These are phyloP conservation scores for Pochonia chlamydosporia DNA, from an alignment of 2,329 filamentous ascomycete species.

Conservation along the genomic window DNA sequence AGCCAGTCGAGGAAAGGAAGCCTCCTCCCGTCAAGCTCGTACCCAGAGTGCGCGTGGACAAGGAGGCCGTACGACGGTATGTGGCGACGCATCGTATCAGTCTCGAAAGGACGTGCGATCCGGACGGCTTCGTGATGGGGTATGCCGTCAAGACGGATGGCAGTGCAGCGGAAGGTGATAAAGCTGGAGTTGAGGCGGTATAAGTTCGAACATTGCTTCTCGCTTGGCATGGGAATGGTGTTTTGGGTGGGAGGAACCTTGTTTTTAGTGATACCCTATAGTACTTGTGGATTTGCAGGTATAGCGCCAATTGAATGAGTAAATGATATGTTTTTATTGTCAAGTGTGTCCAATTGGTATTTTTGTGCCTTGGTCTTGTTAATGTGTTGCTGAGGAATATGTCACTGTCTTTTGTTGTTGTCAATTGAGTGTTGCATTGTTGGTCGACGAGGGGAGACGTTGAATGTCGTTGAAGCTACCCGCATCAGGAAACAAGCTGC, in stretches of 20 bases:
- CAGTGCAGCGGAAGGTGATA: slow-evolving; percentile 26
- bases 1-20: background rate
- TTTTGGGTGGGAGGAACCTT: slow-evolving; percentile 3
- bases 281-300: background rate
- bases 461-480: background rate
- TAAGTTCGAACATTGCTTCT: too few relatives aligned
- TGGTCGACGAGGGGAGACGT: too few relatives aligned
- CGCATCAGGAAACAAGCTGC: background rate
- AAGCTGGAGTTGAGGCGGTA: slow-evolving; percentile 13
- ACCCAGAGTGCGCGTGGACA: slow-evolving; percentile 45
- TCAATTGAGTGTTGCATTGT: too few relatives aligned
- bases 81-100: slow-evolving; percentile 56
- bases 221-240: background rate
- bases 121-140: slow-evolving; percentile 66
- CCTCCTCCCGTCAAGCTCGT: slow-evolving; percentile 25
- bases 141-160: slow-evolving; percentile 47
- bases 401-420: too few relatives aligned
- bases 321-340: background rate
- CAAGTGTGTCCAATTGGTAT: too few relatives aligned
- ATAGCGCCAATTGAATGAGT: background rate
- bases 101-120: slow-evolving; percentile 62
- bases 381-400: too few relatives aligned
- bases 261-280: slow-evolving; percentile 1
- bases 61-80: slow-evolving; percentile 59
- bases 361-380: too few relatives aligned